These are phyloP conservation scores for Fusarium mexicanum DNA, from an alignment of 2,329 filamentous ascomycete genomes.

Conservation along the genomic window DNA sequence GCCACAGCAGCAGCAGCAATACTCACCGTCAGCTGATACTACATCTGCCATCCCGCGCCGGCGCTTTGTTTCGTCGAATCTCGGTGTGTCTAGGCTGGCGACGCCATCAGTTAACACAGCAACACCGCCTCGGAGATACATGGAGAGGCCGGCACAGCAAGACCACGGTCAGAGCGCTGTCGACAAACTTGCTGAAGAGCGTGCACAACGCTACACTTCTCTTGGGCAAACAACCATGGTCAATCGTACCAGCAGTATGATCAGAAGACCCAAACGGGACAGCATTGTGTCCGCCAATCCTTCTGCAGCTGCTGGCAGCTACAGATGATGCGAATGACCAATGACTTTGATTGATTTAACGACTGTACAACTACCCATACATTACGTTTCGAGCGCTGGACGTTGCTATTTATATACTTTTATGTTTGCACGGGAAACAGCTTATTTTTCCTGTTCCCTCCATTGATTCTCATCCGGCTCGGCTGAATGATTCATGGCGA, in stretches of 20 bases:
- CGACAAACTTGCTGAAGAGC: constrained; percentile 41
- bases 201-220: constrained; percentile 53
- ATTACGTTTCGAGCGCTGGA: constrained; percentile 42
- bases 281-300: constrained; percentile 50
- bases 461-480: constrained; percentile 22
- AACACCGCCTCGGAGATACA: constrained; percentile 57
- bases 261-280: constrained; percentile 55
- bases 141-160: constrained; percentile 45
- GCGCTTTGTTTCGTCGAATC: constrained; percentile 60
- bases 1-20: constrained; percentile 12
- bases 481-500: constrained; percentile 41
- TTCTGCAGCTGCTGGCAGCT: constrained; percentile 53
- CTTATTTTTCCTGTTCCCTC: constrained; percentile 10
- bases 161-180: constrained; percentile 48
- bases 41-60: constrained; percentile 59
- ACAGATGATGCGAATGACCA: constrained; percentile 54
- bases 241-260: constrained; percentile 58
- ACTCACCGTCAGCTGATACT: constrained; percentile 36
- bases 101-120: constrained; percentile 51
- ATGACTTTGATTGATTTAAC: constrained; percentile 41
- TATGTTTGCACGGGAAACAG: constrained; percentile 37
- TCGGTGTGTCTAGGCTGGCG: constrained; percentile 57
- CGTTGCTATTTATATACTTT: constrained; percentile 46
- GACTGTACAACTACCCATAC: constrained; percentile 42
- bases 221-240: constrained; percentile 55